Percentiles rank a stretch among this genome's conserved stretches.
phyloP scores from a whole-genome alignment of 2,329 filamentous ascomycete species.

The Akanthomyces dipterigenus region DNA sequence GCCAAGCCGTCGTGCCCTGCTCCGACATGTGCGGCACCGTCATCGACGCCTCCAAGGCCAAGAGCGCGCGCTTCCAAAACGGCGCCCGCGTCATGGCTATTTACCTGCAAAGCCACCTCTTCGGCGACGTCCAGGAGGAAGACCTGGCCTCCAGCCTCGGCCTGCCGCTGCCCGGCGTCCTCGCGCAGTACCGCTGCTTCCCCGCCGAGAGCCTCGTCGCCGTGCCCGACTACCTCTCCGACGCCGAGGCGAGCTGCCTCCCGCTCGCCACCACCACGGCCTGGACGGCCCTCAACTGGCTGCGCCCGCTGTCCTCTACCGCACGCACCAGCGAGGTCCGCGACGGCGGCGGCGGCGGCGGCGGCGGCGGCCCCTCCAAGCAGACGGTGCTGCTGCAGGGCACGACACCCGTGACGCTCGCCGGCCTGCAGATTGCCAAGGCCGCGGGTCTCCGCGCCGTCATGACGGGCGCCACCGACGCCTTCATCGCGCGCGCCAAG shows the following conservation, averaged over 20 bases:
- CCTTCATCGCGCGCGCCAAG: constrained; percentile 40
- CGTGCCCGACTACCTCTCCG: constrained; percentile 48
- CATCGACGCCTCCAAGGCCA: constrained; percentile 28
- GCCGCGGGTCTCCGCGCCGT: constrained; percentile 44
- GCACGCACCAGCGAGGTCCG: constrained; percentile 16
- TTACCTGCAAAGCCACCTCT: constrained; percentile 52
- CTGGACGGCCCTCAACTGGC: constrained; percentile 59
- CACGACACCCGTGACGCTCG: constrained; percentile 46
- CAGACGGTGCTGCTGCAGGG: constrained; percentile 45
- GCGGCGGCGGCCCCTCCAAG: constrained; percentile 23
- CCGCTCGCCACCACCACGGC: constrained; percentile 58
- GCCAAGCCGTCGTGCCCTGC: constrained; percentile 50
- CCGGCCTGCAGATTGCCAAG: constrained; percentile 47
- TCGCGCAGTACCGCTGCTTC: constrained; percentile 56
- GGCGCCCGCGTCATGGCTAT: constrained; percentile 63
- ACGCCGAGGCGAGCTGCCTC: constrained; percentile 53
- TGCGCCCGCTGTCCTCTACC: constrained; percentile 44
- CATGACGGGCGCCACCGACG: constrained; percentile 48
- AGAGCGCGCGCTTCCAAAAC: constrained; percentile 35
- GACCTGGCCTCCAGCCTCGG: constrained; percentile 54
- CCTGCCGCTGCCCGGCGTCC: constrained; percentile 49
- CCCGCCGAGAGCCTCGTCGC: constrained; percentile 47
- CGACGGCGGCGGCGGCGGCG: constrained; percentile 28
- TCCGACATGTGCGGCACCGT: constrained; percentile 65
- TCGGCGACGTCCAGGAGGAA: constrained; percentile 50